A percentile compares a stretch with the other conserved stretches of the same genome.
Evolutionary conservation across 2,329 filamentous ascomycete species (phyloP).

Genomic region (Juglanconis oblonga): DNA sequence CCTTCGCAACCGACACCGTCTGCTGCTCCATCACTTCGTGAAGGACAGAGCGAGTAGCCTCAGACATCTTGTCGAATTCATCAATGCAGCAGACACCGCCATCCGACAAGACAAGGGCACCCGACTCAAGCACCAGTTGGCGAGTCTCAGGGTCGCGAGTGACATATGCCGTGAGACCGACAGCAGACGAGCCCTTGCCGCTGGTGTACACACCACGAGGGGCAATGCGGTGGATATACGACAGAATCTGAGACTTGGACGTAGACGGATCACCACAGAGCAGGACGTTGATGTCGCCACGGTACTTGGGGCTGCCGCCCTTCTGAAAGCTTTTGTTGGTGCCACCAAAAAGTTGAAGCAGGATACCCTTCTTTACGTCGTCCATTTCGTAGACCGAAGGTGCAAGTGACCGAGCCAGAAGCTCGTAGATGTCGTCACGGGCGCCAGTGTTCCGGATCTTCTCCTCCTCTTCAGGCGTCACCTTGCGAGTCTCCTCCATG

Average conservation of each 20-base stretch:
- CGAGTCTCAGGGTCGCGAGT: constrained; percentile 78
- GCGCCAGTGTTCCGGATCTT: constrained; percentile 80
- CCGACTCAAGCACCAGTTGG: constrained; percentile 76
- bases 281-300: constrained; percentile 95
- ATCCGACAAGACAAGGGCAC: constrained; percentile 74
- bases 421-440: constrained; percentile 86
- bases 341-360: constrained; percentile 93
- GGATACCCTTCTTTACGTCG: constrained; percentile 96
- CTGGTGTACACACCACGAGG: constrained; percentile 82
- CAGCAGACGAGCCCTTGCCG: constrained; percentile 76
- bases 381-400: constrained; percentile 98
- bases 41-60: constrained; percentile 73
- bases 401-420: constrained; percentile 84
- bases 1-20: constrained; percentile 82
- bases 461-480: constrained; percentile 81
- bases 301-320: constrained; percentile 90
- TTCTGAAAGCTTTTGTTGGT: constrained; percentile 98
- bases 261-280: constrained; percentile 97
- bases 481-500: constrained; percentile 78
- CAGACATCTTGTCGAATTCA: constrained; percentile 85
- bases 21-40: constrained; percentile 90
- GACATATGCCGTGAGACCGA: constrained; percentile 78
- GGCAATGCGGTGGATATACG: constrained; percentile 97
- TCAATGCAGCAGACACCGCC: constrained; percentile 83
- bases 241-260: constrained; percentile 88